phyloP scores from a whole-genome alignment of 768 basidiomycete genomes.

The Leccinum barrowsii region DNA sequence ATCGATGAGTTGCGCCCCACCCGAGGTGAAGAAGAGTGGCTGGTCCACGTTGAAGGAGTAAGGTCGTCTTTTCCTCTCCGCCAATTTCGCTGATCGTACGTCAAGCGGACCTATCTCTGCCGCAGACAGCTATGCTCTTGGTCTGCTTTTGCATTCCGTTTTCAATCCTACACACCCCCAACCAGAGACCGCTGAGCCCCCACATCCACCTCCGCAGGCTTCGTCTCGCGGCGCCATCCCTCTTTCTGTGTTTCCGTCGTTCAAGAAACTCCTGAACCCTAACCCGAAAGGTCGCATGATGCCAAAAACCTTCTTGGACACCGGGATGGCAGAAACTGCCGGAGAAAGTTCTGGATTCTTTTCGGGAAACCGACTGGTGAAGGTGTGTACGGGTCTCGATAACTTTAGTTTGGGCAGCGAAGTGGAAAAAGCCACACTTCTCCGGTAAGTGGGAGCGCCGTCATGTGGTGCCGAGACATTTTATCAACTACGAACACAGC shows the following conservation, averaged over 20 bases:
- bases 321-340: slow-evolving; percentile 67
- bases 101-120: slow-evolving; percentile 51
- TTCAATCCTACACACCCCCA: slow-evolving; percentile 84
- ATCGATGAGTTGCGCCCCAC: slow-evolving; percentile 59
- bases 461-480: background rate
- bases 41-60: slow-evolving; percentile 85
- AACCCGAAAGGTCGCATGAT: slow-evolving; percentile 77
- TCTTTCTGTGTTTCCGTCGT: slow-evolving; percentile 64
- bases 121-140: slow-evolving; percentile 85
- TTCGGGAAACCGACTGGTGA: slow-evolving; percentile 73
- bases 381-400: slow-evolving; percentile 81
- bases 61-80: slow-evolving; percentile 13
- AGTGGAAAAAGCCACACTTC: slow-evolving; percentile 67
- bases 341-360: slow-evolving; percentile 75
- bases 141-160: slow-evolving; percentile 76
- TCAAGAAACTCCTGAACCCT: slow-evolving; percentile 88
- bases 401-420: slow-evolving; percentile 81
- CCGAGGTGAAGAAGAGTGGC: slow-evolving; percentile 86
- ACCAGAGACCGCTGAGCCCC: slow-evolving; percentile 64
- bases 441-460: slow-evolving; percentile 47
- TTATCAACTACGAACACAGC: slow-evolving; percentile 34
- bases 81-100: background rate
- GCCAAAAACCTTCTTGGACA: slow-evolving; percentile 71
- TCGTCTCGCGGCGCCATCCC: slow-evolving; percentile 80
- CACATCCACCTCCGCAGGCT: slow-evolving; percentile 75